Percentiles rank a stretch among this genome's conserved stretches.
These are phyloP conservation scores for Pseudopyrenochaeta lycopersici DNA, from an alignment of 2,329 filamentous ascomycete species.

Conservation along the genomic window DNA sequence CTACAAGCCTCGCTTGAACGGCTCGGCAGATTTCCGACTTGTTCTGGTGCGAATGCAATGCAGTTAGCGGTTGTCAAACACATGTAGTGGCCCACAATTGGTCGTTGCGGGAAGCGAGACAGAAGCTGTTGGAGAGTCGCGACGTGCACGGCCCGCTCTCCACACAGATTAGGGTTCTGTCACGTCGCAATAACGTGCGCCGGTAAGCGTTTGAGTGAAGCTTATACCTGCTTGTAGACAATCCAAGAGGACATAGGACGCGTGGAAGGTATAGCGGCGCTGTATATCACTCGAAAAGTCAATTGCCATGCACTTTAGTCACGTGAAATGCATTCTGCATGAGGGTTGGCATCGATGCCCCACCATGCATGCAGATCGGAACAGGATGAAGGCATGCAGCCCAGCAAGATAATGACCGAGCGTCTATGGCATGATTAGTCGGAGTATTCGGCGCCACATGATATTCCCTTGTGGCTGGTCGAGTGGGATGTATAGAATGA, in stretches of 20 bases:
- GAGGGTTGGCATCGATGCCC: background rate
- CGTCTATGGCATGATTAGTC: background rate
- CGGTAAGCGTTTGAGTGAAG: constrained; percentile 17
- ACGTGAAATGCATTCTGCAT: constrained; percentile 5
- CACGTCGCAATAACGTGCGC: constrained; percentile 26
- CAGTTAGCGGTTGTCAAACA: constrained; percentile 24
- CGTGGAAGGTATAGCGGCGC: background rate
- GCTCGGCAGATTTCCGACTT: constrained; percentile 22
- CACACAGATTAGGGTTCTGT: constrained; percentile 16
- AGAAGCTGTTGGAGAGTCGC: constrained; percentile 39
- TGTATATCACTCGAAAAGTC: constrained; percentile 3
- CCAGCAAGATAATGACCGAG: background rate
- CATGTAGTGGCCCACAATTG: constrained; percentile 22
- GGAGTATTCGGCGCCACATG: background rate
- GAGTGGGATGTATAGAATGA: background rate
- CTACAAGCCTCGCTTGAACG: constrained; percentile 31
- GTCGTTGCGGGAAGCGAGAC: constrained; percentile 34
- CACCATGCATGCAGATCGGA: background rate
- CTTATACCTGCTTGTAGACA: background rate
- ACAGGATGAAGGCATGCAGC: background rate
- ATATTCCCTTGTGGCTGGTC: background rate
- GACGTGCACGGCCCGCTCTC: constrained; percentile 37
- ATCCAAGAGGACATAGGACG: constrained; percentile 2
- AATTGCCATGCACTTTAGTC: background rate
- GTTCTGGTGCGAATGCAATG: constrained; percentile 27